phyloP scores from a whole-genome alignment of 2,329 filamentous ascomycete species.

The Orbilia ellipsospora region DNA sequence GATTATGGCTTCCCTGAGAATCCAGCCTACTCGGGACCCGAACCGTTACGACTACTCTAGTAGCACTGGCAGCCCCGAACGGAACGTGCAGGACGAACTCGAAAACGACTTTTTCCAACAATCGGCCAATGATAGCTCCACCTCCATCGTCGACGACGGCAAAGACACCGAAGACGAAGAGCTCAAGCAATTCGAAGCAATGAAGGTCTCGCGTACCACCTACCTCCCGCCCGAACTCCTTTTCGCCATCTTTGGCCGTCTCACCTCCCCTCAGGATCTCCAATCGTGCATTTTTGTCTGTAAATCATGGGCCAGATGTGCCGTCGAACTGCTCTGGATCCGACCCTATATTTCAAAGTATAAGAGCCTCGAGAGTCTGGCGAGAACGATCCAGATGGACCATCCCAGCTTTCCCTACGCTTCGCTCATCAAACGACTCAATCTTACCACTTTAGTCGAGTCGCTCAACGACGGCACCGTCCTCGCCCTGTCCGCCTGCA shows the following conservation, averaged over 20 bases:
- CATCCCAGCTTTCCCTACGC: constrained; percentile 89
- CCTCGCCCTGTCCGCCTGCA: constrained; percentile 82
- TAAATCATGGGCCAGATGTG: constrained; percentile 90
- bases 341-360: constrained; percentile 89
- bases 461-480: constrained; percentile 91
- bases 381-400: constrained; percentile 76
- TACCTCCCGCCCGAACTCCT: constrained; percentile 93
- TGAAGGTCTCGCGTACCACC: constrained; percentile 67
- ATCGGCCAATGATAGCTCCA: constrained; percentile 57
- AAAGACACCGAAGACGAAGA: constrained; percentile 55
- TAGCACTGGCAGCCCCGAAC: constrained; percentile 58
- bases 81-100: constrained; percentile 57
- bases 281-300: constrained; percentile 93
- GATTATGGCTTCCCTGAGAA: constrained; percentile 55
- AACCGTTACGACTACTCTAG: constrained; percentile 56
- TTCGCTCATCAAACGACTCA: constrained; percentile 90
- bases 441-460: constrained; percentile 80
- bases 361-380: constrained; percentile 82
- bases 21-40: constrained; percentile 52
- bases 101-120: constrained; percentile 57
- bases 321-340: constrained; percentile 94
- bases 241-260: constrained; percentile 88
- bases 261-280: constrained; percentile 79
- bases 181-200: constrained; percentile 58
- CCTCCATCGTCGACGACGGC: constrained; percentile 57